phyloP scores from a whole-genome alignment of 148 eudicot species.

The Pharnaceum exiguum region DNA sequence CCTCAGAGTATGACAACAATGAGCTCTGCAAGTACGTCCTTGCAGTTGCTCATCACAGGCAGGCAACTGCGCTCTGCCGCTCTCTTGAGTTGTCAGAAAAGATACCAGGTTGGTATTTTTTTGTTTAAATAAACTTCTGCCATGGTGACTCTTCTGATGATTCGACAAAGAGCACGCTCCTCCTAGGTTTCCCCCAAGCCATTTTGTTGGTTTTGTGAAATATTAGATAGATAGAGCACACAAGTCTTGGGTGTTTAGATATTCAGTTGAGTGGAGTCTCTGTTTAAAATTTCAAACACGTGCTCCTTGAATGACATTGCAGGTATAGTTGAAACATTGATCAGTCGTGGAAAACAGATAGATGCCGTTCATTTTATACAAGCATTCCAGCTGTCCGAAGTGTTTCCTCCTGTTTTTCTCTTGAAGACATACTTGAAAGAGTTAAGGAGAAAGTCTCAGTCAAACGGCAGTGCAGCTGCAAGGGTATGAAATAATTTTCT shows the following conservation, averaged over 20 bases:
- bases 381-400: constrained; percentile 43
- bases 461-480: constrained; percentile 34
- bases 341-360: constrained; percentile 33
- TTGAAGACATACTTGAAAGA: constrained; percentile 49
- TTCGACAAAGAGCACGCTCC: constrained; percentile 6
- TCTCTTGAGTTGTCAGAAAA: constrained; percentile 60
- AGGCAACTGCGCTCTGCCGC: constrained; percentile 68
- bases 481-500: constrained; percentile 26
- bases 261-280: not conserved
- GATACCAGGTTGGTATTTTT: constrained; percentile 75
- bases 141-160: constrained; percentile 31
- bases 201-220: not conserved
- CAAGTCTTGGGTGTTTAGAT: not conserved
- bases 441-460: constrained; percentile 53
- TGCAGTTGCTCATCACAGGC: constrained; percentile 52
- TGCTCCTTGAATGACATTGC: constrained; percentile 14
- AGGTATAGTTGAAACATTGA: constrained; percentile 49
- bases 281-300: not conserved
- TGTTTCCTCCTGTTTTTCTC: constrained; percentile 43
- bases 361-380: constrained; percentile 58
- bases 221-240: not conserved
- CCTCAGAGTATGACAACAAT: constrained; percentile 55
- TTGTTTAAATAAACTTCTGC: constrained; percentile 35
- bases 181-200: constrained; percentile 16
- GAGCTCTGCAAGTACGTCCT: constrained; percentile 67